These are phyloP conservation scores for Aspergillus sclerotialis DNA, from an alignment of 2,329 filamentous ascomycete species.

Conservation along the genomic window DNA sequence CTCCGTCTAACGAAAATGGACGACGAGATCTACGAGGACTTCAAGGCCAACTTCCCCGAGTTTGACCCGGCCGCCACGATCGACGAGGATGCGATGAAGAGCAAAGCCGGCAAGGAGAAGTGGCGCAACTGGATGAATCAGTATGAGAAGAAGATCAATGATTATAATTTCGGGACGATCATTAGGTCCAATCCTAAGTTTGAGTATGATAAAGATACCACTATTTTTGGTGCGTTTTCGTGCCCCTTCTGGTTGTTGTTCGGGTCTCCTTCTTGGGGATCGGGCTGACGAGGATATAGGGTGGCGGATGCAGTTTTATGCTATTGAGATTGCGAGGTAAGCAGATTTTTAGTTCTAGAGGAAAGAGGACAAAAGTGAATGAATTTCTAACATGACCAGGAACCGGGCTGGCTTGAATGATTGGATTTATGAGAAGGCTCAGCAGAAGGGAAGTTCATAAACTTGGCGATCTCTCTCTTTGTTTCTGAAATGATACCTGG, in stretches of 20 bases:
- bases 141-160: slow-evolving; percentile 92
- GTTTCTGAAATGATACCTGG: too few species aligned
- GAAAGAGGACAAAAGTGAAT: background rate
- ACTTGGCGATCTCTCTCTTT: background rate
- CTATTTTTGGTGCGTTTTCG: slow-evolving; percentile 74
- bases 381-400: slow-evolving; percentile 30
- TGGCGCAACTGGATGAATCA: slow-evolving; percentile 92
- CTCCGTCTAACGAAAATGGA: slow-evolving; percentile 90
- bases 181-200: slow-evolving; percentile 67
- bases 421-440: slow-evolving; percentile 90
- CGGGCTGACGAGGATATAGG: slow-evolving; percentile 28
- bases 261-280: background rate
- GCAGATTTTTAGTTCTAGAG: slow-evolving; percentile 11
- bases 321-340: slow-evolving; percentile 65
- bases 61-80: slow-evolving; percentile 77
- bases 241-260: slow-evolving; percentile 24
- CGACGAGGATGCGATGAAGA: slow-evolving; percentile 95
- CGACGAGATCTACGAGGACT: slow-evolving; percentile 87
- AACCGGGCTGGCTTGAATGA: slow-evolving; percentile 89
- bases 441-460: slow-evolving; percentile 30
- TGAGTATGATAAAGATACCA: slow-evolving; percentile 83
- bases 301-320: slow-evolving; percentile 78
- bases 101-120: slow-evolving; percentile 83
- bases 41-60: slow-evolving; percentile 82
- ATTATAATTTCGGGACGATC: slow-evolving; percentile 98